Evolutionary conservation across 495 filamentous ascomycete species (phyloP).

Genomic region (Xylaria nigripes): DNA sequence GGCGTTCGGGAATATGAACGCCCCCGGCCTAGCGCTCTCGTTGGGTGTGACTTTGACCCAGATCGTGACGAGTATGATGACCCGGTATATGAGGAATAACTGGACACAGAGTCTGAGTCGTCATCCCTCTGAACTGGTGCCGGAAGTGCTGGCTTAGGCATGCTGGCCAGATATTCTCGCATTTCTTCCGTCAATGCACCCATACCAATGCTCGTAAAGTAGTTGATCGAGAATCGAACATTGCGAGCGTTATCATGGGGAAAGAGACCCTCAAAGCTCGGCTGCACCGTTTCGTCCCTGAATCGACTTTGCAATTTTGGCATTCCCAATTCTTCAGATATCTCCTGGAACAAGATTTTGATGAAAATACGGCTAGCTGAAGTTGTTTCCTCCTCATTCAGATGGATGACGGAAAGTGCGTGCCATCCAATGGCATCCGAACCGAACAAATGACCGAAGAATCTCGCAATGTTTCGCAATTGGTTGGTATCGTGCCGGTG

Average conservation of each 20-base stretch:
- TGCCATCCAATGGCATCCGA: constrained; percentile 90
- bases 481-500: constrained; percentile 93
- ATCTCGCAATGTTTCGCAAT: constrained; percentile 85
- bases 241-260: constrained; percentile 80
- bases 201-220: constrained; percentile 96
- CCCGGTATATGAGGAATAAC: constrained; percentile 55
- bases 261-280: constrained; percentile 81
- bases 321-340: constrained; percentile 79
- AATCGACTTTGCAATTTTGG: constrained; percentile 65
- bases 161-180: constrained; percentile 80
- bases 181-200: constrained; percentile 90
- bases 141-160: constrained; percentile 66
- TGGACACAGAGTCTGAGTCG: constrained; percentile 56
- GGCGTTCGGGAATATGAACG: constrained; percentile 37
- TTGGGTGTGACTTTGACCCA: constrained; percentile 30
- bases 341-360: constrained; percentile 93
- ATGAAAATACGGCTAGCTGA: constrained; percentile 93
- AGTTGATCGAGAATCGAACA: constrained; percentile 96
- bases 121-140: constrained; percentile 52
- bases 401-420: constrained; percentile 68
- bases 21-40: constrained; percentile 21
- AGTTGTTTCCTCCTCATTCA: constrained; percentile 96
- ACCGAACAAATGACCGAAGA: constrained; percentile 86
- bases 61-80: constrained; percentile 48
- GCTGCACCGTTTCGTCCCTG: constrained; percentile 66